These are phyloP conservation scores for Ceriops tagal DNA, from an alignment of 345 rosid species.

Conservation along the genomic window DNA sequence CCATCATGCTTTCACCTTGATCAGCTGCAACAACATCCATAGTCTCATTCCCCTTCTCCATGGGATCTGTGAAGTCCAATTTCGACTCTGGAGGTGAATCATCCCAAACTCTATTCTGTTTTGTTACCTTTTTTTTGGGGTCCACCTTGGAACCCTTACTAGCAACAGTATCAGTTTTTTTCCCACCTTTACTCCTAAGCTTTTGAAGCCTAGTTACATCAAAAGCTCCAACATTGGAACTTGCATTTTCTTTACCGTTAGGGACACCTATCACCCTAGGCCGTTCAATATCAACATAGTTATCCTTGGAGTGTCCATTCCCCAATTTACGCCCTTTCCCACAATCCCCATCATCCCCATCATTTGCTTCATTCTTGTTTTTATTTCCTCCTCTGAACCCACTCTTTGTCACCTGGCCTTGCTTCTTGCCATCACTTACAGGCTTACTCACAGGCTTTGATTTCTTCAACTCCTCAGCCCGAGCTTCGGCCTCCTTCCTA, in stretches of 20 bases:
- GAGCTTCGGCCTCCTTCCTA: conserved; percentile 85
- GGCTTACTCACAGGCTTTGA: conserved; percentile 57
- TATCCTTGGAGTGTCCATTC: conserved; percentile 62
- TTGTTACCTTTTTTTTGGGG: conserved; percentile 69
- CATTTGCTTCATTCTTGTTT: conserved; percentile 39
- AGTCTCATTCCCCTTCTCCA: conserved; percentile 49
- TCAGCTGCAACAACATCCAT: conserved; percentile 65
- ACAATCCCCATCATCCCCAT: conserved; percentile 54
- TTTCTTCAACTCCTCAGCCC: conserved; percentile 82
- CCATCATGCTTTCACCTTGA: conserved; percentile 99
- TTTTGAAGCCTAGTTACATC: conserved; percentile 92
- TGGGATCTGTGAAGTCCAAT: conserved; percentile 81
- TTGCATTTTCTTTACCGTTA: conserved; percentile 78
- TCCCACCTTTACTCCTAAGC: conserved; percentile 79
- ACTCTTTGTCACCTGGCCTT: conserved; percentile 52
- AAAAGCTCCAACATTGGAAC: conserved; percentile 64
- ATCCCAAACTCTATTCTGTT: conserved; percentile 95
- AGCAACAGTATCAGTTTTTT: conserved; percentile 73
- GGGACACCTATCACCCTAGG: conserved; percentile 44
- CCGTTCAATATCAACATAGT: conserved; percentile 34
- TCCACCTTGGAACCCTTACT: conserved; percentile 68
- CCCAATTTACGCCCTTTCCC: conserved; percentile 44
- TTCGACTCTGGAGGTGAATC: conserved; percentile 67
- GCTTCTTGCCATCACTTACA: conserved; percentile 48
- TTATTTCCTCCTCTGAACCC: conserved; percentile 61